phyloP scores from a whole-genome alignment of 208 protist species.

The Hexamita inflata region DNA sequence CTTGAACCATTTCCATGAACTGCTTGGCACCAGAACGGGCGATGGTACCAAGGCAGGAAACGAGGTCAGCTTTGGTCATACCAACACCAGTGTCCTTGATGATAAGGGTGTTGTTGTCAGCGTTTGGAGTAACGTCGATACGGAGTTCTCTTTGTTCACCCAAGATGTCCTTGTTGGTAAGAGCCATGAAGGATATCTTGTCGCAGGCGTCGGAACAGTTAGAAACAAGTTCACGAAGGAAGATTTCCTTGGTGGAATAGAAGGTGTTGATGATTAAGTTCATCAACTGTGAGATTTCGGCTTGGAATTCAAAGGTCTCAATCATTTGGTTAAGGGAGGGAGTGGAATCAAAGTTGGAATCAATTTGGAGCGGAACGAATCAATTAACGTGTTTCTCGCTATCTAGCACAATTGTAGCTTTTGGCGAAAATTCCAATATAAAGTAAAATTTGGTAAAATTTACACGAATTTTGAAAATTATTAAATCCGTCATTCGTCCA shows the following conservation, averaged over 20 bases:
- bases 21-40: slow-evolving; percentile 93
- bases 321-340: no score
- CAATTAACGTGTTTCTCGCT: no score
- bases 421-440: no score
- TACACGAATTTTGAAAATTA: no score
- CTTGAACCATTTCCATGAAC: slow-evolving; percentile 89
- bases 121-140: slow-evolving; percentile 82
- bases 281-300: slow-evolving; percentile 61
- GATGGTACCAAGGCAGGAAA: slow-evolving; percentile 95
- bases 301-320: slow-evolving; percentile 36
- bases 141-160: slow-evolving; percentile 70
- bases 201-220: slow-evolving; percentile 80
- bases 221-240: slow-evolving; percentile 94
- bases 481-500: no score
- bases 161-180: slow-evolving; percentile 71
- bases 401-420: no score
- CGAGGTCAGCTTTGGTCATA: slow-evolving; percentile 93
- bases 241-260: slow-evolving; percentile 97
- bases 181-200: slow-evolving; percentile 67
- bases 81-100: slow-evolving; percentile 90
- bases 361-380: no score
- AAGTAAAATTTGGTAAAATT: no score
- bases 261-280: slow-evolving; percentile 97
- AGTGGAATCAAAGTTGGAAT: no score
- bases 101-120: slow-evolving; percentile 75